These are phyloP conservation scores for Arthrobotrys iridis DNA, from an alignment of 2,329 filamentous ascomycete genomes.

Conservation along the genomic window DNA sequence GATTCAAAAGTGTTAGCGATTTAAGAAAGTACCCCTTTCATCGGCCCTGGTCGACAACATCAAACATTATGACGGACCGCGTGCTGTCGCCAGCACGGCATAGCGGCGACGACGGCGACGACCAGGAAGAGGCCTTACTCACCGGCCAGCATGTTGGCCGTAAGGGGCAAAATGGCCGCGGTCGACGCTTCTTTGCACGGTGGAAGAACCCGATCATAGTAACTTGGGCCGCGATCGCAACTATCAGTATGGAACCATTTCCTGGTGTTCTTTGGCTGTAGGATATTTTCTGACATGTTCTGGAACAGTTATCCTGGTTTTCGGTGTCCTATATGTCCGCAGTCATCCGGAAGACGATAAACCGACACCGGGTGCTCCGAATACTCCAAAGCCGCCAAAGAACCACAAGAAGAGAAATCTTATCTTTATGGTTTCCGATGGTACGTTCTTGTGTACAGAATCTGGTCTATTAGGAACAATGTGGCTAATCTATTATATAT, in stretches of 20 bases:
- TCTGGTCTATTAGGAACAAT: neutral
- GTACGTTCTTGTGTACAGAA: slow-evolving; percentile 60
- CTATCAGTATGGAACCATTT: slow-evolving; percentile 54
- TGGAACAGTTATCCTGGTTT: slow-evolving; percentile 55
- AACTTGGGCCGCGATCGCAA: slow-evolving; percentile 56
- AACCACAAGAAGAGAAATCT: slow-evolving; percentile 79
- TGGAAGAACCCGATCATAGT: slow-evolving; percentile 47
- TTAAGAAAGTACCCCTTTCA: slow-evolving; percentile 35
- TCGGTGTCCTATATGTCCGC: slow-evolving; percentile 56
- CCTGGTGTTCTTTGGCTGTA: slow-evolving; percentile 56
- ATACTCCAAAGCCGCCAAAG: slow-evolving; percentile 14
- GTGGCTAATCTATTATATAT: neutral
- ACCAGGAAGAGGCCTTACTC: slow-evolving; percentile 55
- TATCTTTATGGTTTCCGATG: slow-evolving; percentile 98
- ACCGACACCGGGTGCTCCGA: slow-evolving; percentile 59
- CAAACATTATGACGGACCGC: slow-evolving; percentile 32
- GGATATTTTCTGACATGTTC: slow-evolving; percentile 60
- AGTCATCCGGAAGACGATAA: slow-evolving; percentile 58
- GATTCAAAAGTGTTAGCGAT: neutral
- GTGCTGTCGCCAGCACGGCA: slow-evolving; percentile 41
- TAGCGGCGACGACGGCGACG: slow-evolving; percentile 47
- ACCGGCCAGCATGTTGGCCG: slow-evolving; percentile 52
- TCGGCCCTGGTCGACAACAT: neutral
- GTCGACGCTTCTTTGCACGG: slow-evolving; percentile 29
- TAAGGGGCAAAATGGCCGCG: slow-evolving; percentile 12